Evolutionary conservation across 106 monocot genomes (phyloP), one percentile per base, ranked within the genome.

Genomic region (Acanthochlamys bracteata): DNA sequence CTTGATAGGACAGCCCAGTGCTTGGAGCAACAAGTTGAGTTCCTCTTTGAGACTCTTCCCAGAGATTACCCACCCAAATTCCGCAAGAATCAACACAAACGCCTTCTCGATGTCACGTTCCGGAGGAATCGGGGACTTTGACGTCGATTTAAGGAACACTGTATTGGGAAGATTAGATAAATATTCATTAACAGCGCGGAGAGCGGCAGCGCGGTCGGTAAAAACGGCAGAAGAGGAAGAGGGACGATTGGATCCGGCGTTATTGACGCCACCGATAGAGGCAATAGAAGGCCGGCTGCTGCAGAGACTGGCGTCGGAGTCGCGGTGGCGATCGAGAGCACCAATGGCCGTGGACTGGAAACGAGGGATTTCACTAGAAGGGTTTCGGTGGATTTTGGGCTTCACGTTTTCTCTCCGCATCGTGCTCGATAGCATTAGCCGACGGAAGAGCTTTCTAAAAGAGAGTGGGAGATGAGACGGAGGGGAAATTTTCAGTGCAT

Each of bases 231-330:
- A 69, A 13, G 61, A 59, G 57, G 76, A 13, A 20, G 45, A 7
- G 21, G 65, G 0, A 47, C 12, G 61, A 11, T 59, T 64, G 40
- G 59, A 53, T 56, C 41, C 74, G 45, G 71, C 61, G 53, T 82
- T 83, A 8, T 89, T 83, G 51, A 78, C 71, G 64, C 45, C 43
- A 59, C 51, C 24, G 65, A 59, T 59, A 51, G 43, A 45, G 43
- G 43, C 74, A 39, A 67, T 60, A 42, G 88, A 82, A 27, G 79
- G 86, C 16, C 76, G 74, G 66, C 78, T 83, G 68, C 84, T 81
- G 76, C 75, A 73, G 68, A 75, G 68, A 24, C 73, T 71, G 53
- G 73, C 85, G 51, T 89, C 93, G 57, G 89, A 89, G 67, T 89
- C 89, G 11, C 93, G 89, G 39, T 78, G 75, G 64, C 46, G 42